Percentiles rank a stretch among this genome's conserved stretches.
phyloP scores from a whole-genome alignment of 176 grass and related monocot species.

The Typha latifolia region DNA sequence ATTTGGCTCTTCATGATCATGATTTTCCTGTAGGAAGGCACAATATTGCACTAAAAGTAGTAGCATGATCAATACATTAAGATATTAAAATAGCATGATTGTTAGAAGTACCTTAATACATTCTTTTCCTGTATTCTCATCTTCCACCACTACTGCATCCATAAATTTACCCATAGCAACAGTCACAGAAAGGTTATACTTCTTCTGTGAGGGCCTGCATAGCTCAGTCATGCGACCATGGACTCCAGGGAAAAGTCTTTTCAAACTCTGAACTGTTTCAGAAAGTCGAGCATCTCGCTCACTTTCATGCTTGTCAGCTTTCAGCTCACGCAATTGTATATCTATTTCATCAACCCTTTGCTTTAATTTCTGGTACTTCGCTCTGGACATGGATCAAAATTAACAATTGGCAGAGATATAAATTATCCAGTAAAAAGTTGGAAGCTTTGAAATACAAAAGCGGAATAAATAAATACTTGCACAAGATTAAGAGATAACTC shows the following conservation, averaged over 20 bases:
- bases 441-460: neutral
- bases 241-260: slow-evolving; percentile 79
- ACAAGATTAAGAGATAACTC: slow-evolving; percentile 10
- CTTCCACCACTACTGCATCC: slow-evolving; percentile 96
- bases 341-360: slow-evolving; percentile 75
- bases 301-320: slow-evolving; percentile 95
- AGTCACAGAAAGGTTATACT: slow-evolving; percentile 96
- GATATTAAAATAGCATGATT: slow-evolving; percentile 10
- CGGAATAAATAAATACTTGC: slow-evolving; percentile 3
- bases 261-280: slow-evolving; percentile 82
- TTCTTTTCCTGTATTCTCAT: slow-evolving; percentile 95
- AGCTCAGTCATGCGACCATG: slow-evolving; percentile 99
- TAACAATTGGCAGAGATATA: neutral
- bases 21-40: neutral
- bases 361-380: slow-evolving; percentile 65
- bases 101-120: slow-evolving; percentile 72
- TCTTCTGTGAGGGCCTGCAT: slow-evolving; percentile 91
- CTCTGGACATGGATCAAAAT: slow-evolving; percentile 28
- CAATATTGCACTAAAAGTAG: neutral
- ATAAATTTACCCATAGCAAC: slow-evolving; percentile 99
- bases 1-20: neutral
- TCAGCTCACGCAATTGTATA: slow-evolving; percentile 69
- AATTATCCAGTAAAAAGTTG: neutral
- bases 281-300: slow-evolving; percentile 76
- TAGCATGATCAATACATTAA: neutral